Evolutionary conservation across 2,329 filamentous ascomycete genomes (phyloP), one percentile per base, ranked within the genome.

Genomic region (Colletotrichum godetiae): DNA sequence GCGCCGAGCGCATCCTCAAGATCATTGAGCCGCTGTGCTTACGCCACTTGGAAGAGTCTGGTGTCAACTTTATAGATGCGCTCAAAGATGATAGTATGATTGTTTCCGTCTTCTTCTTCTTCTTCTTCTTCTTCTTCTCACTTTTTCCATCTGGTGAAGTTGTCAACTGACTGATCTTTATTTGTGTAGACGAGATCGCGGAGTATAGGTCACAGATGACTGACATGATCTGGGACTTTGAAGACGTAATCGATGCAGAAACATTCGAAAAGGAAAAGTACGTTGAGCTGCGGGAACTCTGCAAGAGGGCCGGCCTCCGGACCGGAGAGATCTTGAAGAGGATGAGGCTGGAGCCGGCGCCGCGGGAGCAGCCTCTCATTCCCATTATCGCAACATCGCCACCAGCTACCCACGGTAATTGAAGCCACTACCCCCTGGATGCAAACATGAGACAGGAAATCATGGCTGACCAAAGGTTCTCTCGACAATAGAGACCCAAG

Each of bases 161-260:
- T 7, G 31, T n/a, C 15, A 33, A 19, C 65, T 73, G 15, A 73
- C 46, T 27, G 27, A 27, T 3, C 12, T 37, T 49, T 11, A 22
- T 8, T 24, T 13, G 11, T 22, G 15, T 74, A 89, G 88, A 87
- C 68, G 86, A 86, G 42, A 88, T 91, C 65, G 84, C 86, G 66
- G 79, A 83, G 57, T 86, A 84, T 71, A 83, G 88, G 58, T 81
- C 82, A 22, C 82, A 86, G 68, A 81, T 91, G 53, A 86, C 84
- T 71, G 84, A 87, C 59, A 76, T 89, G 29, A 79, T 90, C 7
- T 91, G 88, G 84, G 88, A 88, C 64, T 90, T 91, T 75, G 89
- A 91, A 68, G 88, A 90, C 66, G 89, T 83, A 75, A 79, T 87
- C 73, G 86, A 88, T 62, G 76, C 80, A 15, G 85, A 88, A 42